Percentiles rank a stretch among this genome's conserved stretches.
phyloP scores from a whole-genome alignment of 2,329 filamentous ascomycete genomes.

The Pseudovirgaria hyperparasitica region DNA sequence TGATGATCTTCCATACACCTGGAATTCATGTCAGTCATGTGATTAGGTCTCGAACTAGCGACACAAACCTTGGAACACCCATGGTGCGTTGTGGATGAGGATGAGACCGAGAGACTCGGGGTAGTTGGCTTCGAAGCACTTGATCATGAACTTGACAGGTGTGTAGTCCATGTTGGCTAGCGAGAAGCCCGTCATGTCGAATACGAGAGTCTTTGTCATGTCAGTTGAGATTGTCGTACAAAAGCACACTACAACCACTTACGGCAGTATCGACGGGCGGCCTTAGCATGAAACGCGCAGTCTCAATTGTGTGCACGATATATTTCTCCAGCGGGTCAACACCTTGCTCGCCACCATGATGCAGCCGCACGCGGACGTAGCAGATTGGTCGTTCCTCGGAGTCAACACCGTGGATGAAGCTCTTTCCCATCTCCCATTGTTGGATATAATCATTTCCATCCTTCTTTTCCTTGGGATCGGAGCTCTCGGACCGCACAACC shows the following conservation, averaged over 20 bases:
- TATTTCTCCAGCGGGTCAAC: slow-evolving; percentile 74
- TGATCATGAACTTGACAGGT: slow-evolving; percentile 98
- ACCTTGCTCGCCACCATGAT: slow-evolving; percentile 69
- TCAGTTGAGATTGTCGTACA: too few species aligned
- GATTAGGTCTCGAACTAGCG: neutral
- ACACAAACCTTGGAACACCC: slow-evolving; percentile 68
- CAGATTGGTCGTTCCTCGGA: slow-evolving; percentile 78
- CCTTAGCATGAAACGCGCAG: slow-evolving; percentile 68
- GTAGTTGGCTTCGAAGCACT: slow-evolving; percentile 98
- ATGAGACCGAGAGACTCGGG: slow-evolving; percentile 84
- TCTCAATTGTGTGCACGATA: slow-evolving; percentile 91
- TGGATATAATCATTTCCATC: slow-evolving; percentile 64
- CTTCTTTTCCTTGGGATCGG: slow-evolving; percentile 51
- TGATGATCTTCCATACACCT: slow-evolving; percentile 95
- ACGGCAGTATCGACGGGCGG: slow-evolving; percentile 84
- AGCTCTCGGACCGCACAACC: slow-evolving; percentile 45
- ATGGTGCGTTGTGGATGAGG: slow-evolving; percentile 89
- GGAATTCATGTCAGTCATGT: slow-evolving; percentile 1
- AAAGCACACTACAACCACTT: too few species aligned
- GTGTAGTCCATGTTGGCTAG: slow-evolving; percentile 97
- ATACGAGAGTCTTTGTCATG: slow-evolving; percentile 65
- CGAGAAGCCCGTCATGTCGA: slow-evolving; percentile 91
- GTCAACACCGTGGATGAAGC: slow-evolving; percentile 78
- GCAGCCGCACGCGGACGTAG: slow-evolving; percentile 69
- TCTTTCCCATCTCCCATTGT: slow-evolving; percentile 84